Base-by-base conservation (phyloP, 2,329 filamentous ascomycete genomes). In the Ramularia collo-cygni region DNA sequence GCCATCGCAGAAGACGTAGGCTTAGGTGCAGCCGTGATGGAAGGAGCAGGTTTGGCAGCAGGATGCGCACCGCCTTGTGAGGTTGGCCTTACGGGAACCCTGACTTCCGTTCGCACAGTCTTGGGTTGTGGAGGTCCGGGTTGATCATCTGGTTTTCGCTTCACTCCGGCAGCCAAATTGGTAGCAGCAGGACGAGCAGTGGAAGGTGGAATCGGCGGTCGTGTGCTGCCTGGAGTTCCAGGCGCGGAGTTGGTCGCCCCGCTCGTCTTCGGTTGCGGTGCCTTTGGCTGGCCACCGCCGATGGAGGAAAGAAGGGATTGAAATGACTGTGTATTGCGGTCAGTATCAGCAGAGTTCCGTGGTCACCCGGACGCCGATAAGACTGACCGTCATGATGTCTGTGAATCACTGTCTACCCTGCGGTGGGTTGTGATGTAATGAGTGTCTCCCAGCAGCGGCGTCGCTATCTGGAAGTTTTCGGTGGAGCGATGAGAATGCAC, bases 121-220 rank as follows among this genome's bases (percentile, higher is more conserved):
- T 64, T 65, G 18, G 58, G 39, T 42, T 57, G 56, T 7, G 58
- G 48, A 32, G 52, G 45, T 37, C 59, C 53, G 19, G 61, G 63
- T 37, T 54, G 49, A 49, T 62, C 55, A 41, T 68, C 57, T 50
- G 60, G 48, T 40, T 59, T 60, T 35, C 61, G 51, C 50, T 63
- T 59, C 30, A 58, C 44, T 18, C 56, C 54, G 32, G 57, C 51
- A 16, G 51, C 50, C 2, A 53, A 47, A 47, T 57, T 54, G 38
- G 40, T 53, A 4, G 54, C 31, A 8, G 42, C 43, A n/a, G 48
- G 47, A 30, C 47, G 47, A 16, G 43, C 38, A 29, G 13, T 35
- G 21, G 32, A 37, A 36, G 48, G 47, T 51, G 38, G 48, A 37
- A 37, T 47, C 43, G 33, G 42, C 32, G 34, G 46, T 38, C 32